Conservation (phyloP, 1,284 basidiomycete genomes). For the Cutaneotrichosporon arboriforme region DNA sequence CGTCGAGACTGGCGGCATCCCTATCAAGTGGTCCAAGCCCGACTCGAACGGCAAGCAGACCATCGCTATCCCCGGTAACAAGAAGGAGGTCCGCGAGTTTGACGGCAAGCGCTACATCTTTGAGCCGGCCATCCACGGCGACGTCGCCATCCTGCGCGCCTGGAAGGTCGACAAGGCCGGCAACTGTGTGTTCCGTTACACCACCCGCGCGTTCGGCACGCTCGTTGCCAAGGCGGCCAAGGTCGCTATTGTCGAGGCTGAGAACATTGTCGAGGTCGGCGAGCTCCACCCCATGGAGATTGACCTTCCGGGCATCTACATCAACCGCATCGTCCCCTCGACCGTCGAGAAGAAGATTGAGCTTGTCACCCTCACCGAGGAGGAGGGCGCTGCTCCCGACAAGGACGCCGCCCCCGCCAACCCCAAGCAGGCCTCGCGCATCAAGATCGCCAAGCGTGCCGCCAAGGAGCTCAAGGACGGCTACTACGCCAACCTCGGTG, state of each 20-base stretch:
- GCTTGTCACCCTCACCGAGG: constrained; percentile 54
- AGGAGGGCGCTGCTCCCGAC: constrained; percentile 17
- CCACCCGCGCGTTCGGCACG: constrained; percentile 80
- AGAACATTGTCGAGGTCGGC: constrained; percentile 84
- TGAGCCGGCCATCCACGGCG: constrained; percentile 79
- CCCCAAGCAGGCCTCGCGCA: constrained; percentile 48
- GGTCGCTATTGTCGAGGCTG: constrained; percentile 88
- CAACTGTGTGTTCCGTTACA: constrained; percentile 79
- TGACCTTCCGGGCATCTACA: constrained; percentile 75
- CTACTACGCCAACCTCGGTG: constrained; percentile 67
- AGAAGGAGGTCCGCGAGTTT: constrained; percentile 74
- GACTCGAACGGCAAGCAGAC: constrained; percentile 37
- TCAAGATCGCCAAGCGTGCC: constrained; percentile 70
- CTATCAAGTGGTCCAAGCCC: constrained; percentile 44
- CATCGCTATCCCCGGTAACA: constrained; percentile 63
- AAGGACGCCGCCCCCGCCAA: constrained; percentile 15
- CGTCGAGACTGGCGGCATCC: constrained; percentile 66
- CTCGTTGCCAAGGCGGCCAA: constrained; percentile 86
- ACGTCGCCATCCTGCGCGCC: constrained; percentile 82
- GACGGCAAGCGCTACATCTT: constrained; percentile 78
- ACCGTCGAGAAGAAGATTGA: constrained; percentile 76
- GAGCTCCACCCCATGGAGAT: constrained; percentile 76
- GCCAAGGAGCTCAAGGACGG: constrained; percentile 88
- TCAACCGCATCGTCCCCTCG: constrained; percentile 77
- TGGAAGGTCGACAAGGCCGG: constrained; percentile 94